Conservation (phyloP, 345 rosid species). For the Anacardium occidentale region DNA sequence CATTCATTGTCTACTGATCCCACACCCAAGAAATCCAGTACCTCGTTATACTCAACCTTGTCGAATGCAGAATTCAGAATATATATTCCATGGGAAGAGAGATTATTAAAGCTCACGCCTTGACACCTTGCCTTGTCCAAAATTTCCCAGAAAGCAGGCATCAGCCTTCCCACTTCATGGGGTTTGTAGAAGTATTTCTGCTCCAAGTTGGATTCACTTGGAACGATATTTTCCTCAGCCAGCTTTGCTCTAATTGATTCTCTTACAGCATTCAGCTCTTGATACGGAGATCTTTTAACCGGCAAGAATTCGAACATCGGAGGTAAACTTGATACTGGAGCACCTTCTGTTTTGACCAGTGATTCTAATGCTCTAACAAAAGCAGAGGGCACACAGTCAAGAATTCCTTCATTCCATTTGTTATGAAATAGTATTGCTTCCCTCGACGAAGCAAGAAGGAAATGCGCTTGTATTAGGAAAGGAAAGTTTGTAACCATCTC, state of each 20-base stretch:
- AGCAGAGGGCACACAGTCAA: conserved; percentile 52
- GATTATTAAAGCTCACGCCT: conserved; percentile 50
- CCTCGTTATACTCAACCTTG: conserved; percentile 22
- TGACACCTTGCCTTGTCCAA: conserved; percentile 45
- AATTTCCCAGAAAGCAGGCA: conserved; percentile 57
- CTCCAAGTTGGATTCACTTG: conserved; percentile 44
- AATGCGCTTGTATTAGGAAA: conserved; percentile 70
- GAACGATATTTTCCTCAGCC: conserved; percentile 44
- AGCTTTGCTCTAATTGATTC: conserved; percentile 39
- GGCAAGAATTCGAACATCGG: conserved; percentile 64
- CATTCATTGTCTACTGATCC: conserved; percentile 39
- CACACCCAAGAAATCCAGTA: conserved; percentile 56
- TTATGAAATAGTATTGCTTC: conserved; percentile 63
- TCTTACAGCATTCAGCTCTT: conserved; percentile 42
- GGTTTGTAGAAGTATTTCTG: conserved; percentile 72
- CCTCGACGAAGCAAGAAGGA: conserved; percentile 64
- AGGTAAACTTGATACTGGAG: conserved; percentile 51
- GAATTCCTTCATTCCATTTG: conserved; percentile 78
- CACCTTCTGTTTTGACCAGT: conserved; percentile 46
- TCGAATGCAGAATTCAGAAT: conserved; percentile 54
- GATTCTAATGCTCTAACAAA: conserved; percentile 61
- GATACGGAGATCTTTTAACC: conserved; percentile 32
- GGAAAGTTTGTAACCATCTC: conserved; percentile 75
- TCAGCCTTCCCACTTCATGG: conserved; percentile 48
- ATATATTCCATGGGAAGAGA: conserved; percentile 58